Evolutionary conservation across 2,329 filamentous ascomycete species (phyloP).

Genomic region (Dactylellina haptotyla): DNA sequence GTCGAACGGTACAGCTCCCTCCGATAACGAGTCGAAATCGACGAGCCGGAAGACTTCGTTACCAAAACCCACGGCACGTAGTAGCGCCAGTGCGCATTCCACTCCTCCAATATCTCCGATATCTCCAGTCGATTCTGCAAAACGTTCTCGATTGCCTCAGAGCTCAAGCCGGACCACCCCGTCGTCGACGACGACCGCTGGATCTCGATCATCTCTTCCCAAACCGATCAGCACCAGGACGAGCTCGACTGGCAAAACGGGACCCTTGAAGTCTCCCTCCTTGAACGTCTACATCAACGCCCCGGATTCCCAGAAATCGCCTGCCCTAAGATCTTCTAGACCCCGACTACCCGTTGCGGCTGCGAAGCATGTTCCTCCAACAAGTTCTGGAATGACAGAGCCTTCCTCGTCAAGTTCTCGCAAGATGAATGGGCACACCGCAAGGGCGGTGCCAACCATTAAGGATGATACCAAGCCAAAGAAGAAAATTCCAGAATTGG

Average conservation of each 20-base stretch:
- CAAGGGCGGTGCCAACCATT: slow-evolving; percentile 21
- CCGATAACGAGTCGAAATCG: slow-evolving; percentile 41
- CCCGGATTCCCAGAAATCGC: slow-evolving; percentile 42
- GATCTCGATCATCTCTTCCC: slow-evolving; percentile 38
- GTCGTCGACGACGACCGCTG: slow-evolving; percentile 35
- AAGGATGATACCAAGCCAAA: slow-evolving; percentile 61
- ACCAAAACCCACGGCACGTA: slow-evolving; percentile 24
- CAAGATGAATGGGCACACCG: slow-evolving; percentile 35
- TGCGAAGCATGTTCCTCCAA: slow-evolving; percentile 58
- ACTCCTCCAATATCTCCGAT: slow-evolving; percentile 49
- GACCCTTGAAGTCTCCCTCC: slow-evolving; percentile 33
- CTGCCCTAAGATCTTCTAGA: slow-evolving; percentile 43
- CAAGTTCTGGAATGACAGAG: slow-evolving; percentile 53
- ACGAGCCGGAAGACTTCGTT: slow-evolving; percentile 34
- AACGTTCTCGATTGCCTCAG: slow-evolving; percentile 21
- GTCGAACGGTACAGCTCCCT: slow-evolving; percentile 37
- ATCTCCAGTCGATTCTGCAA: slow-evolving; percentile 34
- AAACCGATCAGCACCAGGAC: slow-evolving; percentile 45
- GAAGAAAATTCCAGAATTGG: slow-evolving; percentile 70
- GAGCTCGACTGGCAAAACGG: slow-evolving; percentile 45
- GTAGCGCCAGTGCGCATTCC: slow-evolving; percentile 25
- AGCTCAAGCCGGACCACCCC: slow-evolving; percentile 12
- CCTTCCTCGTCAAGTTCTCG: slow-evolving; percentile 33
- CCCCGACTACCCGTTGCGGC: slow-evolving; percentile 48
- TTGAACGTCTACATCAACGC: slow-evolving; percentile 52